Evolutionary conservation across 768 basidiomycete species (phyloP).

Genomic region (Lactarius hatsudake): DNA sequence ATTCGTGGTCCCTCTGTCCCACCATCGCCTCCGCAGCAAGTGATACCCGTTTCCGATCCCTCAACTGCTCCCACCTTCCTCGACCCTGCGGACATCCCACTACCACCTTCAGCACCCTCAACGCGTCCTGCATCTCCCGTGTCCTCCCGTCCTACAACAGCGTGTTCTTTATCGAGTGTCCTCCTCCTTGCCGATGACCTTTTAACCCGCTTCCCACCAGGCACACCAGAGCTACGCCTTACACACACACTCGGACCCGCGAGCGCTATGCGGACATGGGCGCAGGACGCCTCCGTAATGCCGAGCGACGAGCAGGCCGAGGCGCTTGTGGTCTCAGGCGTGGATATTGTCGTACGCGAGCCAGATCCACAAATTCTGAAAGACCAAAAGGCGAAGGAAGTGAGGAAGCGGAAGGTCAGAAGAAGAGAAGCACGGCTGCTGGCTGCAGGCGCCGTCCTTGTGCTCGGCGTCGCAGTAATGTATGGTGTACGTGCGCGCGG

Average conservation of each 20-base stretch:
- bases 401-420: neutral
- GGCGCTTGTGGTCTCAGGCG: slow-evolving; percentile 52
- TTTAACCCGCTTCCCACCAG: slow-evolving; percentile 55
- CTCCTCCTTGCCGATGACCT: slow-evolving; percentile 59
- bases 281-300: slow-evolving; percentile 42
- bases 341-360: slow-evolving; percentile 56
- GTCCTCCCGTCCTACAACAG: slow-evolving; percentile 26
- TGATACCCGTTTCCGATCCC: neutral
- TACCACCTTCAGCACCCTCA: slow-evolving; percentile 19
- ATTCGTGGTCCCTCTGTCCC: neutral
- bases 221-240: slow-evolving; percentile 51
- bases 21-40: neutral
- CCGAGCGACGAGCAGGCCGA: slow-evolving; percentile 59
- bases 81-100: slow-evolving; percentile 19
- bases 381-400: slow-evolving; percentile 26
- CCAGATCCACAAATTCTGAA: slow-evolving; percentile 33
- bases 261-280: slow-evolving; percentile 76
- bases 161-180: slow-evolving; percentile 44
- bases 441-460: slow-evolving; percentile 63
- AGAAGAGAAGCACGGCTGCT: slow-evolving; percentile 35
- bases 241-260: slow-evolving; percentile 72
- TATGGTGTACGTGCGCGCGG: slow-evolving; percentile 33
- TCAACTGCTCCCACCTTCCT: neutral
- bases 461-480: slow-evolving; percentile 69
- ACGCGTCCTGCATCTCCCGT: slow-evolving; percentile 29